phyloP scores from a whole-genome alignment of 2,329 filamentous ascomycete species.

The Aspergillus unguis region DNA sequence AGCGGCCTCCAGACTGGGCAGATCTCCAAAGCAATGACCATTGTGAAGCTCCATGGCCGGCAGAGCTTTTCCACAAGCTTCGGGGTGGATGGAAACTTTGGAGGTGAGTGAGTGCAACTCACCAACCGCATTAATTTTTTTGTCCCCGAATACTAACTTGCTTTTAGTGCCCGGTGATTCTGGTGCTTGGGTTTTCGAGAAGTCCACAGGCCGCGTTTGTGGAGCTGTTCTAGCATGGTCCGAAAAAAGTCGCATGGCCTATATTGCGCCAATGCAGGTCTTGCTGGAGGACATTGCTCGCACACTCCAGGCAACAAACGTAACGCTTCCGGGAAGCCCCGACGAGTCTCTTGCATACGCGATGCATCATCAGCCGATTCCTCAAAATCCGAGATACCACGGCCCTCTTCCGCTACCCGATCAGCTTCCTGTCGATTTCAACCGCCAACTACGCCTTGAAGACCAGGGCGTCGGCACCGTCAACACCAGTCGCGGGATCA shows the following conservation, averaged over 20 bases:
- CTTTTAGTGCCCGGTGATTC: constrained; percentile 74
- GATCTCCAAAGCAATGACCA: constrained; percentile 73
- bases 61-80: constrained; percentile 72
- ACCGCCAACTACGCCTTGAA: constrained; percentile 22
- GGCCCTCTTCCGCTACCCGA: constrained; percentile 23
- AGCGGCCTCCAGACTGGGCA: constrained; percentile 76
- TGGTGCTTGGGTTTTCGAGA: constrained; percentile 88
- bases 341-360: constrained; percentile 26
- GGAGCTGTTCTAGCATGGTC: constrained; percentile 91
- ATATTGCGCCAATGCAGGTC: constrained; percentile 94
- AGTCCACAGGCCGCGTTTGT: constrained; percentile 72
- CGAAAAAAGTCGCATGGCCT: constrained; percentile 73
- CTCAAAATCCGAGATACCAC: constrained; percentile 23
- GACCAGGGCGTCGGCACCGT: constrained; percentile 18
- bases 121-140: neutral
- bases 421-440: constrained; percentile 28
- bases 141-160: constrained; percentile 1
- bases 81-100: constrained; percentile 59
- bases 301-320: constrained; percentile 65
- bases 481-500: constrained; percentile 18
- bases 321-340: constrained; percentile 63
- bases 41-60: constrained; percentile 84
- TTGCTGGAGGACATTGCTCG: constrained; percentile 79
- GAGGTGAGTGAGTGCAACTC: constrained; percentile 41
- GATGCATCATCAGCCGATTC: constrained; percentile 17